Base-by-base conservation (phyloP, 495 filamentous ascomycete genomes). In the Platismatia glauca region DNA sequence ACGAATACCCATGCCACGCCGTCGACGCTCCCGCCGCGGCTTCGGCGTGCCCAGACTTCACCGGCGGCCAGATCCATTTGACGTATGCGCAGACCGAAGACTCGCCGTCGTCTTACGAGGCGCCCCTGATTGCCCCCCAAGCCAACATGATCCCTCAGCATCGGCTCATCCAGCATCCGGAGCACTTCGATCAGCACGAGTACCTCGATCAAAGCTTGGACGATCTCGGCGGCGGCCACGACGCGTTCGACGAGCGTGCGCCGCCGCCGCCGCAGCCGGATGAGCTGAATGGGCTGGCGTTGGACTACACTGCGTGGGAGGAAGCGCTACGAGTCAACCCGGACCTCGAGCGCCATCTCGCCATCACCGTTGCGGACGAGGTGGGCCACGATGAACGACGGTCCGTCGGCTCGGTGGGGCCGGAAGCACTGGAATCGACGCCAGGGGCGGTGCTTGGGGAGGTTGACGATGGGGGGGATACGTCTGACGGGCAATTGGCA, bases 1-100 rank as follows among this genome's bases (percentile, higher is more conserved):
- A 55, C 27, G 64, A 53, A 20, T 58, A 61, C n/a, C 58, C 53
- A 16, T 46, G 16, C n/a, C 53, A 56, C 9, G 31, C 43, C 4
- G 29, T 24, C n/a, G 22, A 56, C 31, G 31, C 39, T 57, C 37
- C 38, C 2, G 15, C 8, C 15, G 20, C 43, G 15, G 57, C 37
- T 11, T 39, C 24, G 5, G 27, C 48, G 22, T 55, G n/a, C 12
- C 64, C 62, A 7, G 59, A 66, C 37, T 62, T 66, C 24, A 58
- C 52, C 34, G 64, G 64, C 20, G 64, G 59, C 12, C 41, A 66
- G 24, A 57, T 66, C 34, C 59, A 62, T 16, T 20, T 66, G 53
- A 24, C 61, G 3, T 63, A 58, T n/a, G 35, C 33, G 20, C 35
- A 11, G 22, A 41, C 34, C 4, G 38, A 41, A 22, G 55, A 58